A percentile compares a stretch with the other conserved stretches of the same genome.
Conservation (phyloP, 2,329 filamentous ascomycete genomes). For the Pyricularia sp. region DNA sequence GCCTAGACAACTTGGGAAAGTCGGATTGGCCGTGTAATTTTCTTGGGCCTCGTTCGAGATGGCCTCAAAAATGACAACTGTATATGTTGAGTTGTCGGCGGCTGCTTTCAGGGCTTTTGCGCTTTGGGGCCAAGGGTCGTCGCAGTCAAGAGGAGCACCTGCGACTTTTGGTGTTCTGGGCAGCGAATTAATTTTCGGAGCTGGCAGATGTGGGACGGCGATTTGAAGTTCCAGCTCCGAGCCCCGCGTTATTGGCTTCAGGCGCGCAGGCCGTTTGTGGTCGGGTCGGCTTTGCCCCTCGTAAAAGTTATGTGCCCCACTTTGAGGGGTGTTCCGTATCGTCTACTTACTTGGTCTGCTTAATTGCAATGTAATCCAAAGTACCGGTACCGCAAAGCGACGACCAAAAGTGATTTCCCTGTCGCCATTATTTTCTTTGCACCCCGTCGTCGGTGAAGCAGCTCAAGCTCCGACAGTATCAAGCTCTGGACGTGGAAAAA, state of each 20-base stretch:
- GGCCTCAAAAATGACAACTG: neutral
- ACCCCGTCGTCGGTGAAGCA: neutral
- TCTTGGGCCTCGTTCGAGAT: neutral
- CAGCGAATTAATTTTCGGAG: neutral
- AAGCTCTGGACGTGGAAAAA: neutral
- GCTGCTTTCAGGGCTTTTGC: neutral
- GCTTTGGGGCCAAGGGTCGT: neutral
- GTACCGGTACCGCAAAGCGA: neutral
- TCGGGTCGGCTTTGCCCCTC: neutral
- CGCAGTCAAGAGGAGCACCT: neutral
- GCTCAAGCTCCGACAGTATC: neutral
- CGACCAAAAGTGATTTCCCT: neutral
- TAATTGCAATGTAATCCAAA: neutral
- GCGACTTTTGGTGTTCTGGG: neutral
- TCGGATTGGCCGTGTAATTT: neutral
- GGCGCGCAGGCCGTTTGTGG: neutral
- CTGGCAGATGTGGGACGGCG: slow-evolving; percentile 3
- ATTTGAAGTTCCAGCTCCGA: slow-evolving; percentile 5
- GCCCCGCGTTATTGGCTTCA: slow-evolving; percentile 1
- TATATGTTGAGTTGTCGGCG: neutral
- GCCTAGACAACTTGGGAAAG: neutral
- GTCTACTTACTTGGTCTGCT: neutral
- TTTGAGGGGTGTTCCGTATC: neutral
- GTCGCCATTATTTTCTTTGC: neutral
- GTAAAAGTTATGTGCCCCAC: neutral